A percentile compares a stretch with the other conserved stretches of the same genome.
Evolutionary conservation across 345 rosid species (phyloP).

Genomic region (Psidium guajava): DNA sequence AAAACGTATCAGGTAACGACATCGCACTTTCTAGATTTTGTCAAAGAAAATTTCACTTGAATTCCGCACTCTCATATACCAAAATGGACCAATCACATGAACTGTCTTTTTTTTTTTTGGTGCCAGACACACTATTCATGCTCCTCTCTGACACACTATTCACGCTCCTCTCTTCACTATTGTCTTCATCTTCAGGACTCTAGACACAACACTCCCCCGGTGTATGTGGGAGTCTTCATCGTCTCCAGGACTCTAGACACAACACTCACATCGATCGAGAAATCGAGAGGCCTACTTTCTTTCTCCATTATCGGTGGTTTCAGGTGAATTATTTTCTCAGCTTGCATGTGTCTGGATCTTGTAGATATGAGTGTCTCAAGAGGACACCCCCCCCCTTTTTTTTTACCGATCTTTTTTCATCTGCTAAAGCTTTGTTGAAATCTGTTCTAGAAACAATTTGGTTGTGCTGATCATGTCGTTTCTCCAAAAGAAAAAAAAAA

Average conservation of each 20-base stretch:
- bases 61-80: neutral
- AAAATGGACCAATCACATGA: neutral
- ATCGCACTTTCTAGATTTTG: neutral
- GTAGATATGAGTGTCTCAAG: neutral
- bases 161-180: neutral
- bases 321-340: neutral
- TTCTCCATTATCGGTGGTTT: neutral
- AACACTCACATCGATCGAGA: neutral
- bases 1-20: neutral
- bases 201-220: neutral
- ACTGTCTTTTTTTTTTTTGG: neutral
- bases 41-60: neutral
- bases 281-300: neutral
- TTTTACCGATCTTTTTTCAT: neutral
- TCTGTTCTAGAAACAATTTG: neutral
- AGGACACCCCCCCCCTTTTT: neutral
- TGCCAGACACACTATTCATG: neutral
- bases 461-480: neutral
- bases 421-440: neutral
- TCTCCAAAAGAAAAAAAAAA: neutral
- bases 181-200: neutral
- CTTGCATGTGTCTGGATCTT: neutral
- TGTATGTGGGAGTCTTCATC: neutral
- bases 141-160: neutral
- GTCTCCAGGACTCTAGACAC: neutral